A percentile compares a stretch with the other conserved stretches of the same genome.
phyloP scores from a whole-genome alignment of 2,329 filamentous ascomycete genomes.

The Microdochium trichocladiopsis region DNA sequence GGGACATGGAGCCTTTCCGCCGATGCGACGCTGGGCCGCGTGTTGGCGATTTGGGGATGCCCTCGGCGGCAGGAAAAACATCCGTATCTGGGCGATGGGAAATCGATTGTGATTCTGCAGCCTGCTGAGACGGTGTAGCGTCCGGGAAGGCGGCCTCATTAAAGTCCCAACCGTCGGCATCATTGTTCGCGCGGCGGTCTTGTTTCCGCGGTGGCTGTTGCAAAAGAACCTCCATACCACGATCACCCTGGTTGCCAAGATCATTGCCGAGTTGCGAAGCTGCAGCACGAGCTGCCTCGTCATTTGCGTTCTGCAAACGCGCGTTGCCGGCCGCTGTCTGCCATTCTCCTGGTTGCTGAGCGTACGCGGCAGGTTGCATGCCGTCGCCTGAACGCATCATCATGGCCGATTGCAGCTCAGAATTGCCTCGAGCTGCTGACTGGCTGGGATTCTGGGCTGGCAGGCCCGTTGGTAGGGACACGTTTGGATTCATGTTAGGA shows the following conservation, averaged over 20 bases:
- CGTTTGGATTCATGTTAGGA: constrained; percentile 1
- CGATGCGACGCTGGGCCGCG: constrained; percentile 63
- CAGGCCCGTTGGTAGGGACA: background rate
- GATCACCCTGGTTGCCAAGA: background rate
- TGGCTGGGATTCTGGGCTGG: constrained; percentile 12
- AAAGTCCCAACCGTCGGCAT: constrained; percentile 86
- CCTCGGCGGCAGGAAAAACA: constrained; percentile 76
- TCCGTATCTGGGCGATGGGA: constrained; percentile 76
- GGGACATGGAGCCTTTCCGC: constrained; percentile 72
- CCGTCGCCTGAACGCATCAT: constrained; percentile 9
- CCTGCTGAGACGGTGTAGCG: constrained; percentile 33
- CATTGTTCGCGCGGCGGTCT: constrained; percentile 42
- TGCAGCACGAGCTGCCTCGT: background rate
- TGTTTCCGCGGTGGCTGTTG: constrained; percentile 21
- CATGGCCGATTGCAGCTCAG: constrained; percentile 12
- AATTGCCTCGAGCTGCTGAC: constrained; percentile 16
- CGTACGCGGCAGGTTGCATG: background rate
- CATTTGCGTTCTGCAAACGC: background rate
- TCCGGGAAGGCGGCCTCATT: constrained; percentile 68
- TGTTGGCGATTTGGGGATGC: constrained; percentile 72
- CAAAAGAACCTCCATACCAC: background rate
- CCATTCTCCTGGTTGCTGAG: background rate
- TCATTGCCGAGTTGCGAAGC: background rate
- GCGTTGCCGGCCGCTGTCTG: background rate
- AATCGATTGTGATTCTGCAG: constrained; percentile 27